Evolutionary conservation across 1,139 yeast genomes (phyloP), one percentile per base, ranked within the genome.

Genomic region (Hansenula sp.): DNA sequence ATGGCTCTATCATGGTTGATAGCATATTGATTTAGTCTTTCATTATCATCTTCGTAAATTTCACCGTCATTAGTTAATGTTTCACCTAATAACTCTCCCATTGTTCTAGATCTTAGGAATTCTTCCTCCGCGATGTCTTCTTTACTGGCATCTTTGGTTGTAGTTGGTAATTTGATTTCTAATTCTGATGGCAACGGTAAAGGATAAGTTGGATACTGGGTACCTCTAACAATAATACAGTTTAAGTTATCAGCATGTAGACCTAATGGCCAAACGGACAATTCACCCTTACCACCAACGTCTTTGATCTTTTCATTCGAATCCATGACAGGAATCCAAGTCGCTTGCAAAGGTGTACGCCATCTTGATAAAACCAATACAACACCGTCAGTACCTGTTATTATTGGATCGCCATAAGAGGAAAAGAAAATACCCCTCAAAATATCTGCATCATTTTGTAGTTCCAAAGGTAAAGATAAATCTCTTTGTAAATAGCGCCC

Each of bases 301-400:
- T 66, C 61, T 42, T 60, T 65, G 52, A 93, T 79, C 54, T 67
- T 50, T 33, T 74, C 74, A 19, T 68, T 68, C 24, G 89, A 74
- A 59, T 88, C 87, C 46, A 91, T 68, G n/a, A 91, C 59, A 1
- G 98, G 98, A 11, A 88, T 72, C 97, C 98, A 93, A 53, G 81
- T 74, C 4, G 96, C 82, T 61, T 90, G 94, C 40, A 76, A 67
- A 2, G 85, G 70, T 33, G 75, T 77, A 57, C 96, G 73, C 97
- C 98, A 91, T 51, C 82, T 78, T 24, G 83, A 73, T 36, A 93
- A 69, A 0, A 86, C 77, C 33, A 86, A 64, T 38, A 93, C 69
- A 4, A 84, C 76, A 48, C 90, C 90, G 52, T 84, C 90, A 12
- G 83, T 79, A 12, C 91, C 90, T 44, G 84, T 87, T 17, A 91